These are phyloP conservation scores for Penicillium lagena DNA, from an alignment of 495 filamentous ascomycete species.

Conservation along the genomic window DNA sequence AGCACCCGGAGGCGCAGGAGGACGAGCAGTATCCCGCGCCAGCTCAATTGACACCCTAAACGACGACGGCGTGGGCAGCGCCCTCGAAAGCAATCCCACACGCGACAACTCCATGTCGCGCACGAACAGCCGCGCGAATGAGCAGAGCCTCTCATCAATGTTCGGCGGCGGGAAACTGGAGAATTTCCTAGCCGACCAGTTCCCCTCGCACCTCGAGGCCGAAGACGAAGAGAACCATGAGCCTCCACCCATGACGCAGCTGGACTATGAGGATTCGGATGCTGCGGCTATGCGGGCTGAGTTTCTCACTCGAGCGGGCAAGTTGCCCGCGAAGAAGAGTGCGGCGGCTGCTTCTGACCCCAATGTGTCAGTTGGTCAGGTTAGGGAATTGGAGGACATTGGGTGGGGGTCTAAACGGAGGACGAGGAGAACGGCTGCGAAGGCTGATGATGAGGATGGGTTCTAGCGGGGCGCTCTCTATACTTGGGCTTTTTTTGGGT, in stretches of 20 bases:
- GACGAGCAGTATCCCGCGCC: slow-evolving; percentile 31
- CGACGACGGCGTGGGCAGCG: slow-evolving; percentile 44
- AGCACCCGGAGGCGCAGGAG: slow-evolving; percentile 4
- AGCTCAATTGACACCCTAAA: slow-evolving; percentile 52
- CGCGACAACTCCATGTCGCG: slow-evolving; percentile 23
- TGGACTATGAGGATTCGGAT: slow-evolving; percentile 49
- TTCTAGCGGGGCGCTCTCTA: too few relatives aligned
- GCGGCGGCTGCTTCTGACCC: slow-evolving; percentile 10
- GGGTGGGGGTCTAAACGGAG: slow-evolving; percentile 32
- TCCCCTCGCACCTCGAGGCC: slow-evolving; percentile 12
- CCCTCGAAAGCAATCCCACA: slow-evolving; percentile 29
- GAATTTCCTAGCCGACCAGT: slow-evolving; percentile 19
- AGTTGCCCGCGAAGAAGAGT: slow-evolving; percentile 20
- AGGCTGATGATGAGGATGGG: slow-evolving; percentile 11
- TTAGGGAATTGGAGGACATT: slow-evolving; percentile 28
- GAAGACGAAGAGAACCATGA: slow-evolving; percentile 30
- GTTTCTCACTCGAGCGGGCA: slow-evolving; percentile 38
- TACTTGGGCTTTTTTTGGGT: too few relatives aligned
- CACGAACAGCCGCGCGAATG: slow-evolving; percentile 13
- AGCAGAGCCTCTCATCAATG: slow-evolving; percentile 27
- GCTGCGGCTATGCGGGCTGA: slow-evolving; percentile 43
- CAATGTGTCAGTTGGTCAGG: slow-evolving; percentile 18
- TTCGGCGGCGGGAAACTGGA: slow-evolving; percentile 25
- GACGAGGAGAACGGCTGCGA: slow-evolving; percentile 29
- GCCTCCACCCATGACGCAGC: slow-evolving; percentile 41